Conservation (phyloP, 192 early-diverging fungal genomes). For the Coemansia sp. region DNA sequence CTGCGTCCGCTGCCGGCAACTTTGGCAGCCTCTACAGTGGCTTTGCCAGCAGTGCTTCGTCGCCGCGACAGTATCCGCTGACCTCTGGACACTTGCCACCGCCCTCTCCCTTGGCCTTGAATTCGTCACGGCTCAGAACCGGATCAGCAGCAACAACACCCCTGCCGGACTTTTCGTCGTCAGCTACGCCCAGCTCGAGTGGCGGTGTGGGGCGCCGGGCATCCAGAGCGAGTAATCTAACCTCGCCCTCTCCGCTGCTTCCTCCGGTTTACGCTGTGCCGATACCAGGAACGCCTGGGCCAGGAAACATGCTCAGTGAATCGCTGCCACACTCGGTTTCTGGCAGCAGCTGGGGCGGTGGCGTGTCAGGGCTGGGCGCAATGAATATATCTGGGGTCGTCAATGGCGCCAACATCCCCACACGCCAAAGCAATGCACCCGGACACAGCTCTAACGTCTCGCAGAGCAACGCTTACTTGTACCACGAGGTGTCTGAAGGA, state of each 20-base stretch:
- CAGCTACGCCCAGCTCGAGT: slow-evolving; percentile 24
- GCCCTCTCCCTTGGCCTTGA: slow-evolving; percentile 31
- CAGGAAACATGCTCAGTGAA: slow-evolving; percentile 51
- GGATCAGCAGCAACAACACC: slow-evolving; percentile 19
- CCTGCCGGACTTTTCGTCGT: slow-evolving; percentile 16
- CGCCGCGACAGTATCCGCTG: slow-evolving; percentile 17
- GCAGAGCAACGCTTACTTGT: slow-evolving; percentile 22
- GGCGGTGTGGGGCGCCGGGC: slow-evolving; percentile 22
- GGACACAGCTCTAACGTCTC: slow-evolving; percentile 16
- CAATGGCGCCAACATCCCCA: slow-evolving; percentile 9
- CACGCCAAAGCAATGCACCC: slow-evolving; percentile 18
- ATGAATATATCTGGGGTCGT: slow-evolving; percentile 26
- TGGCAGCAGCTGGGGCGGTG: slow-evolving; percentile 41
- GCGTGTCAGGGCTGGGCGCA: slow-evolving; percentile 17
- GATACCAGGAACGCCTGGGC: slow-evolving; percentile 51
- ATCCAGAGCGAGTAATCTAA: slow-evolving; percentile 24
- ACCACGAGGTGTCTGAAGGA: slow-evolving; percentile 52
- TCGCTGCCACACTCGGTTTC: slow-evolving; percentile 26
- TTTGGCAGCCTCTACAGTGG: slow-evolving; percentile 18
- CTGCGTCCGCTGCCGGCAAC: neutral
- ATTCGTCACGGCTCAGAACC: slow-evolving; percentile 26
- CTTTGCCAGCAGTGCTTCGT: slow-evolving; percentile 25
- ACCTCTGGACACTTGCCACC: slow-evolving; percentile 23
- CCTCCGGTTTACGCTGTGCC: slow-evolving; percentile 47
- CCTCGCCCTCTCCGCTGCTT: slow-evolving; percentile 43